Base-by-base conservation (phyloP, 2,329 filamentous ascomycete species). In the Trichoderma semiorbis region DNA sequence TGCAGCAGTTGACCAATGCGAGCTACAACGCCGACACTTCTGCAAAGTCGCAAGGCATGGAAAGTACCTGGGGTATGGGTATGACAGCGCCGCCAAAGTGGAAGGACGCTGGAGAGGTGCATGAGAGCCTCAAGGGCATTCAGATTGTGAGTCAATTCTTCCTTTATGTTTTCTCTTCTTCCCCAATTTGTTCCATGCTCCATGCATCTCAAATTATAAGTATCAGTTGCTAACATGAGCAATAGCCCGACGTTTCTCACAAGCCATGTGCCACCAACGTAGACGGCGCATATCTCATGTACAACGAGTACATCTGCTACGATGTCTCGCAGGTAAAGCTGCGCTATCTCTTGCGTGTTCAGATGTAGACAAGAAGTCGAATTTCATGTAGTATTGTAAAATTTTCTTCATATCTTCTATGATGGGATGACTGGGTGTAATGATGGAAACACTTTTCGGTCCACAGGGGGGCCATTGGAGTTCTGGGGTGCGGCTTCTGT, bases 301-400 rank as follows among this genome's bases (percentile, higher is more conserved):
- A 93, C 82, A 93, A 94, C 77, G 92, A 94, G 82, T 93, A 90
- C 79, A 93, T 93, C 73, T 86, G 85, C 66, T 94, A 94, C 76
- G 87, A 93, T 74, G 83, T 92, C 3, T 84, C 89, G 0, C 92
- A 94, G 78, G 86, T 94, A 39, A 89, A 90, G 57, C 83, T 93
- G 6, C 87, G 91, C 6, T 93, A 94, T 76, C 83, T 94, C 5
- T 86, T 93, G 77, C 86, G 89, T 7, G 88, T 93, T 62, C 85
- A 85, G 77, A 86, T 89, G 82, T 72, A 67, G 32, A 11, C 3
- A 16, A 8, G n/a, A 12, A 14, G 5, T 24, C 47, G 32, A 10
- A 12, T 11, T 12, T 14, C 21, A 28, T 11, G 11, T 21, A 67
- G 50, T 5, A 28, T 58, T 30, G 21, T 28, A 18, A n/a, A 12